These are phyloP conservation scores for Fusarium cicatricum DNA, from an alignment of 2,329 filamentous ascomycete species.

Conservation along the genomic window DNA sequence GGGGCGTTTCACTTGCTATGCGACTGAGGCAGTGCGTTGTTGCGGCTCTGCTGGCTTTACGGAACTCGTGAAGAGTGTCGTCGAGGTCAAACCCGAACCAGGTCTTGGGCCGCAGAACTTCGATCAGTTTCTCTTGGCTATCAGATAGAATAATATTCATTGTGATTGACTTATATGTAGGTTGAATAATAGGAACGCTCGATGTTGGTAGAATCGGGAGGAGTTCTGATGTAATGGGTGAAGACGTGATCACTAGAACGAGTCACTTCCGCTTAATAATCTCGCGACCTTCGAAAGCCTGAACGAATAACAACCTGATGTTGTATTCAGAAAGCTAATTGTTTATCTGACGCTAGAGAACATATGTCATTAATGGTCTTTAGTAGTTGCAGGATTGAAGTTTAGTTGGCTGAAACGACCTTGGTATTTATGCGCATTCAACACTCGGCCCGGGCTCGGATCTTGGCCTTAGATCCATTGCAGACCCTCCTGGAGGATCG, in stretches of 20 bases:
- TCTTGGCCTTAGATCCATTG: too few relatives aligned
- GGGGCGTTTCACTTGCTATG: slow-evolving; percentile 33
- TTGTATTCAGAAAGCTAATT: too few relatives aligned
- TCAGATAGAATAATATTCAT: background rate
- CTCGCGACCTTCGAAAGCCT: background rate
- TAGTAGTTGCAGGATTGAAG: too few relatives aligned
- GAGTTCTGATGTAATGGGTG: background rate
- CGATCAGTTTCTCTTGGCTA: background rate
- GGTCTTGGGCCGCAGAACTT: slow-evolving; percentile 14
- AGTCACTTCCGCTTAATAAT: background rate
- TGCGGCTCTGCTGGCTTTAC: slow-evolving; percentile 49
- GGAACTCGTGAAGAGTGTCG: slow-evolving; percentile 58
- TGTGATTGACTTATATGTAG: background rate
- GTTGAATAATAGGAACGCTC: background rate
- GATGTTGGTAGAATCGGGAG: background rate
- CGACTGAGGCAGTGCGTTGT: slow-evolving; percentile 43
- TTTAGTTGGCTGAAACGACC: too few relatives aligned
- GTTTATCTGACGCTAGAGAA: too few relatives aligned
- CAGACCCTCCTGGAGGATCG: too few relatives aligned
- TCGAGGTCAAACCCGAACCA: slow-evolving; percentile 60
- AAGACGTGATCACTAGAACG: slow-evolving; percentile 1
- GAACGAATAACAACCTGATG: too few relatives aligned
- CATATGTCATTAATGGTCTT: too few relatives aligned
- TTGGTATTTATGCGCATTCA: too few relatives aligned
- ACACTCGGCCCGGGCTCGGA: too few relatives aligned